A percentile compares a stretch with the other conserved stretches of the same genome.
Conservation (phyloP, 257 asterid genomes). For the Anisodus acutangulus region DNA sequence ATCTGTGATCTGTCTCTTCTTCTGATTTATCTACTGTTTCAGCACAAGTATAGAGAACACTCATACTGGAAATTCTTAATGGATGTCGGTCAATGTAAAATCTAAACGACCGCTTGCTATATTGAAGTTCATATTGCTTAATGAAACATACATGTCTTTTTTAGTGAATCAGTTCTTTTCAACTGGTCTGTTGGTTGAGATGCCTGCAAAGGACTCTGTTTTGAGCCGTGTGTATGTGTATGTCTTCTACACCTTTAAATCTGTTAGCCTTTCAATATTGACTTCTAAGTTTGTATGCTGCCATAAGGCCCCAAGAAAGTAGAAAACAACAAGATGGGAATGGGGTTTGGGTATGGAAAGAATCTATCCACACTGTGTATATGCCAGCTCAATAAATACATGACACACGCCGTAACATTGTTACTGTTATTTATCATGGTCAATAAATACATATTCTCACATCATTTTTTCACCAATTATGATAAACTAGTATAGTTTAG, state of each 20-base stretch:
- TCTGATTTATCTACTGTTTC: slow-evolving; percentile 16
- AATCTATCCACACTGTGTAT: too few species aligned
- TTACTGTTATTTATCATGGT: too few species aligned
- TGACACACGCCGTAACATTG: too few species aligned
- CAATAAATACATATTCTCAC: too few species aligned
- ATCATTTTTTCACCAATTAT: too few species aligned
- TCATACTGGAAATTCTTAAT: neutral
- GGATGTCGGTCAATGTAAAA: slow-evolving; percentile 17
- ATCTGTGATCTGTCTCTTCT: slow-evolving; percentile 21
- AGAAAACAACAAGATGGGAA: too few species aligned
- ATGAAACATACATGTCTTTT: neutral
- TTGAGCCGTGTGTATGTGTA: neutral
- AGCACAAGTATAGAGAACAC: slow-evolving; percentile 14
- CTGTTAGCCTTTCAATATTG: neutral
- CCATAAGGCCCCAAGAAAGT: too few species aligned
- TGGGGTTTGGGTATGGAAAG: too few species aligned
- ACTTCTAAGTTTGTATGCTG: neutral
- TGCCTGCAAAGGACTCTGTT: neutral
- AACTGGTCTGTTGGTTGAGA: neutral
- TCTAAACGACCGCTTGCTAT: neutral
- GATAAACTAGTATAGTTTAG: too few species aligned
- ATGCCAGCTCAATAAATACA: too few species aligned
- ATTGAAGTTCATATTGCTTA: slow-evolving; percentile 14
- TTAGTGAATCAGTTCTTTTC: neutral
- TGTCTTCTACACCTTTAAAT: neutral